Base-by-base conservation (phyloP, 306 rosid species). In the Phaseolus lunatus region DNA sequence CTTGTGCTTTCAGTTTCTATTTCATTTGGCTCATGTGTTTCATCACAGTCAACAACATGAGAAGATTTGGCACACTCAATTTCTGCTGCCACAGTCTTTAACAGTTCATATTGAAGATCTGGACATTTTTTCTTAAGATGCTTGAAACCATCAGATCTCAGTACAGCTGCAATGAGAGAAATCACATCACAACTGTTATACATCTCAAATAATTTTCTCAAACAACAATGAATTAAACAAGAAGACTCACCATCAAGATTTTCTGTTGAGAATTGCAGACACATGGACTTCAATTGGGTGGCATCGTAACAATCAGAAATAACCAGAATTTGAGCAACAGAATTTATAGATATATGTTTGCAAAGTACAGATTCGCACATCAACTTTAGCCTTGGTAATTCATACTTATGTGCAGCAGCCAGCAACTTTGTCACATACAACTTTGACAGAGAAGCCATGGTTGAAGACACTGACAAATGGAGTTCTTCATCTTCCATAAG, bases 281-380 rank as follows among this genome's bases (percentile, higher is more conserved):
- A 92, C 63, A 84, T 83, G 45, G 96, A 86, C 87, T 95, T 95
- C 67, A 95, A 79, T 50, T 92, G 97, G 9, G 90, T 71, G 22
- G 97, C 97, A 45, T 85, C 90, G 82, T 84, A 85, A 61, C 85
- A 87, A 72, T 95, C 93, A 15, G 97, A 96, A 77, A 92, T 83
- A 78, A 90, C 92, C 72, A 92, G 86, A 56, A 95, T 90, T 76
- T 88, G 84, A 76, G 93, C 89, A 78, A 95, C 97, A 49, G 97
- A 90, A 75, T 88, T 87, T 26, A 92, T 91, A 48, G 97, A 89
- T 77, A 95, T 88, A 72, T 89, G 91, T 84, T 89, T 87, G 89
- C 97, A 89, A 59, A 95, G 89, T 82, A 88, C 89, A 75, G 98
- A 92, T 84, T 94, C 95, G 41, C 97, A 92, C 96, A 90, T 89